Evolutionary conservation across 176 grass and related monocot species (phyloP), one percentile per base, ranked within the genome.

Genomic region (Bromus sterilis): DNA sequence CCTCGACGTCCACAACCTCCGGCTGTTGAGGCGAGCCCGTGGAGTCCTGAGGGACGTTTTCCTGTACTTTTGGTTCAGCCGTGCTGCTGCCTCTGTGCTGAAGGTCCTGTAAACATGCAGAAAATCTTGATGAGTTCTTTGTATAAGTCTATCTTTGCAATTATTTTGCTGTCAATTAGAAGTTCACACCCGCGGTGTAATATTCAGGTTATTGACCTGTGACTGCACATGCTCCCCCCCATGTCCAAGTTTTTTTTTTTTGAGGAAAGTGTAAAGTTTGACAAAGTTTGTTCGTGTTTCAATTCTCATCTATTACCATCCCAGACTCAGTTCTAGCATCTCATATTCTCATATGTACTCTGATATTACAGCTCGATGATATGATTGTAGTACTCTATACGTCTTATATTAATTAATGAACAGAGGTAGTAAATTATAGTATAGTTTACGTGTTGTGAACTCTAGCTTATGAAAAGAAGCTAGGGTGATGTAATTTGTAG

Each of bases 21-120:
- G 46, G 72, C 44, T 89, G 82, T 7, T 56, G 26, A 78, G 78
- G 73, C 3, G 87, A 71, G 16, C 62, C 43, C 2, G 64, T 82
- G 55, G 87, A 89, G 64, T 82, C 87, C 78, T 81, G 82, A 72
- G 80, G 64, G 43, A 20, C 29, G 78, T n/a, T 77, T 31, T 82
- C 88, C 33, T 82, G 65, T 9, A 9, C 79, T n/a, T 78, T 75
- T 1, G 4, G 65, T 60, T 86, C 83, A 67, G 88, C 74, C 6
- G 46, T 78, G 79, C 15, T 59, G 78, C 71, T 78, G 56, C 29
- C 73, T n/a, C 73, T 82, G 32, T 78, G 56, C 53, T 89, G 65
- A 16, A 78, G 6, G 30, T 86, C 79, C 83, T 90, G 88, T 12
- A 86, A 86, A 14, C 43, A 86, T 66, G n/a, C n/a, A 82, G 12